Evolutionary conservation across 1,284 basidiomycete genomes (phyloP).

Genomic region (Puccinia hordei): DNA sequence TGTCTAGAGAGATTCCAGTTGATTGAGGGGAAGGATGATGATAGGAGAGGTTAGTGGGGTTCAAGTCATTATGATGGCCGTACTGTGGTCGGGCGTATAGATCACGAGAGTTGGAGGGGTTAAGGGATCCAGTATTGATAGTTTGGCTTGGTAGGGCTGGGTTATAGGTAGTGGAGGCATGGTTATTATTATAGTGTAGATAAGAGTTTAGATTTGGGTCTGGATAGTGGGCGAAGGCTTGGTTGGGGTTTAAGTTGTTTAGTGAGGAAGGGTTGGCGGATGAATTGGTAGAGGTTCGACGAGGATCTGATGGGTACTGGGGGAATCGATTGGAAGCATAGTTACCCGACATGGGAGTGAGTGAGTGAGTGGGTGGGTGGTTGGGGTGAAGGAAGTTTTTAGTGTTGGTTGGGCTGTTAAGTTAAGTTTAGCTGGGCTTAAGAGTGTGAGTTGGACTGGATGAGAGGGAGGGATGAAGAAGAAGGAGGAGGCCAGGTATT

Average conservation of each 20-base stretch:
- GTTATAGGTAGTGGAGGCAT: neutral
- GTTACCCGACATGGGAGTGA: slow-evolving; percentile 9
- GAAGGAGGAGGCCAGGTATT: neutral
- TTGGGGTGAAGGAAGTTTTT: neutral
- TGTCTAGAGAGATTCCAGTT: neutral
- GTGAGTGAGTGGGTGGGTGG: neutral
- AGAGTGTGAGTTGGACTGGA: neutral
- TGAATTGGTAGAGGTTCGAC: neutral
- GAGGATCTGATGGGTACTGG: slow-evolving; percentile 10
- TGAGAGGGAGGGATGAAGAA: neutral
- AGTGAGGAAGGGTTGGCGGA: neutral
- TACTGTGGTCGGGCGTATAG: slow-evolving; percentile 1
- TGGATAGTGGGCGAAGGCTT: neutral
- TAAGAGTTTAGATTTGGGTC: slow-evolving; percentile 1
- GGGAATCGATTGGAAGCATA: slow-evolving; percentile 20
- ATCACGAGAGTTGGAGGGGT: neutral
- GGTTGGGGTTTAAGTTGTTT: slow-evolving; percentile 9
- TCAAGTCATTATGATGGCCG: neutral
- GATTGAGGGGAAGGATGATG: slow-evolving; percentile 5
- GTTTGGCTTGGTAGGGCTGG: slow-evolving; percentile 10
- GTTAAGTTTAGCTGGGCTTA: neutral
- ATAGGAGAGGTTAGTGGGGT: neutral
- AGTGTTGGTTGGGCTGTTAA: neutral
- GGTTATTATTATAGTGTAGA: slow-evolving; percentile 1
- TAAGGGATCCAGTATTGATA: neutral